Evolutionary conservation across 1,284 basidiomycete genomes (phyloP), one percentile per base, ranked within the genome.

Genomic region (Boletus hoseneyae): DNA sequence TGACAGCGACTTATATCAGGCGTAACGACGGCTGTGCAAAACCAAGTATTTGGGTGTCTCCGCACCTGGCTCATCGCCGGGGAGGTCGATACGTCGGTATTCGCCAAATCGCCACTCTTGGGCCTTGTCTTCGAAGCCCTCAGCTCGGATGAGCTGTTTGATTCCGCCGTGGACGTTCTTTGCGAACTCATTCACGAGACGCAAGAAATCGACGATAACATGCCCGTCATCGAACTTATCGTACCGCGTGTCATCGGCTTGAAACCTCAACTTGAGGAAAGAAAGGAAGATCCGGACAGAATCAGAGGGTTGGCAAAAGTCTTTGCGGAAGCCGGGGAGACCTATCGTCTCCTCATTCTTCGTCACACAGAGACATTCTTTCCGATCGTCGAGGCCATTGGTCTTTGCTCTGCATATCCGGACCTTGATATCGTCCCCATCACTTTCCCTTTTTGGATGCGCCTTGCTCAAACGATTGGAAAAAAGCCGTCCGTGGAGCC

Each of bases 371-470:
- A 90, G 53, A 87, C 90, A 1, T 93, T 98, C 68, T 87, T 91
- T 66, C 94, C 96, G 0, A 83, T 99, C 55, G 93, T 98, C 37
- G 88, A 97, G 62, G 93, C 93, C 10, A 94, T 98, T 60, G 87
- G 88, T n/a, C 82, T 90, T 60, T 99, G 95, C 66, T 90, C 97
- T 13, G 88, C 91, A 0, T 97, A 93, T 70, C 81, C 84, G 30
- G 94, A 98, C 65, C 83, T 99, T 50, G 97, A 99, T 67, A 90
- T 99, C 63, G 96, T 97, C 32, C 92, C 90, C 13, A 97, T 99
- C 70, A 99, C 97, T 8, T 97, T 99, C 77, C 86, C 90, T 39
- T 99, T 99, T 77, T 99, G 97, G 97, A 95, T 93, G 81, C 85
- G 87, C 25, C 85, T 96, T 35, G 87, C 93, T 8, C 83, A 89